Evolutionary conservation across 179 eudicot genomes (phyloP).

Genomic region (Patellifolia procumbens): DNA sequence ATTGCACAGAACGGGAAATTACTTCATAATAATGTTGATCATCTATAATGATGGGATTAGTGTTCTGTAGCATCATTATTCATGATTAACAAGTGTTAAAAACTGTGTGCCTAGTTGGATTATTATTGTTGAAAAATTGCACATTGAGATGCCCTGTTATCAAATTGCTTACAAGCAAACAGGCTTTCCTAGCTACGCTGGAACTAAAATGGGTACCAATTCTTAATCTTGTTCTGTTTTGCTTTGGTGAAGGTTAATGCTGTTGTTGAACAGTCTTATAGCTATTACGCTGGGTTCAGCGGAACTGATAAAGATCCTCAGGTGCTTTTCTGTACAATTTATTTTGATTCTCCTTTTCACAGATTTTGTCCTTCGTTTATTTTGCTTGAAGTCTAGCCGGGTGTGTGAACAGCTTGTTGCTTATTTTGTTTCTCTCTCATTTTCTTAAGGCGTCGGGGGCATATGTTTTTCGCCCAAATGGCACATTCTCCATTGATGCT

Average conservation of each 20-base stretch:
- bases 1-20: not conserved
- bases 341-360: constrained; percentile 1
- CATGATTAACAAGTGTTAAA: not conserved
- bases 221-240: constrained; percentile 6
- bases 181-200: not conserved
- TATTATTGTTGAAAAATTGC: not conserved
- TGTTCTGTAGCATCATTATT: not conserved
- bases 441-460: constrained; percentile 84
- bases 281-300: constrained; percentile 68
- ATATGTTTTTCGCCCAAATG: constrained; percentile 86
- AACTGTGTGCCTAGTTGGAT: not conserved
- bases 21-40: not conserved
- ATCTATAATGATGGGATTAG: not conserved
- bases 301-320: constrained; percentile 72
- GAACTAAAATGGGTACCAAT: not conserved
- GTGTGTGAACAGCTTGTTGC: constrained; percentile 14
- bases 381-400: constrained; percentile 5
- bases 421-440: not conserved
- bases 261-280: constrained; percentile 61
- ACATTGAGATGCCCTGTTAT: not conserved
- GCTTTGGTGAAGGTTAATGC: constrained; percentile 53
- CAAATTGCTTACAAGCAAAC: not conserved
- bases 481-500: constrained; percentile 49
- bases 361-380: constrained; percentile 5
- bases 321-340: constrained; percentile 35